Evolutionary conservation across 768 basidiomycete genomes (phyloP).

Genomic region (Jaapia argillacea): DNA sequence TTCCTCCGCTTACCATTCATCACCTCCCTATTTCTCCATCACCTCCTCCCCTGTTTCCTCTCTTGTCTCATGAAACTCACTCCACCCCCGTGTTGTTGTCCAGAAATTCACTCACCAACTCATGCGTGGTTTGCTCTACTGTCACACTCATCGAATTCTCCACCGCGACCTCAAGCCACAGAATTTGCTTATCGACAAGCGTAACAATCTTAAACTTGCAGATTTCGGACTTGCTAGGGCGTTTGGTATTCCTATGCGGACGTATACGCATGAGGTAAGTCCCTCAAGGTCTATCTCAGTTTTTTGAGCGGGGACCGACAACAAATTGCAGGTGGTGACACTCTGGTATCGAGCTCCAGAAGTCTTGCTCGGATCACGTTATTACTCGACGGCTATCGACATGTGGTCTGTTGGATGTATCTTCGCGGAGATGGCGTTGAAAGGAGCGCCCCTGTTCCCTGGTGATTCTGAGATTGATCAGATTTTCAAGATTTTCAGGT

Average conservation of each 20-base stretch:
- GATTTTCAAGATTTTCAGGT: constrained; percentile 99
- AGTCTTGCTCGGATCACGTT: constrained; percentile 88
- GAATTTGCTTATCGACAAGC: constrained; percentile 85
- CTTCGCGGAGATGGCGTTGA: constrained; percentile 97
- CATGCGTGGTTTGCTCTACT: constrained; percentile 83
- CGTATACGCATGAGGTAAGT: constrained; percentile 96
- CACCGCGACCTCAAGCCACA: constrained; percentile 96
- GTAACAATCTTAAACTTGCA: constrained; percentile 88
- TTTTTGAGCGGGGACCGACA: background rate
- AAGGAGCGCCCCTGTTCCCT: constrained; percentile 84
- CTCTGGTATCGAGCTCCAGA: constrained; percentile 99
- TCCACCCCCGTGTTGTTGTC: too few relatives aligned
- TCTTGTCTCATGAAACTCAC: too few relatives aligned
- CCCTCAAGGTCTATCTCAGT: background rate
- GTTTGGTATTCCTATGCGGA: constrained; percentile 96
- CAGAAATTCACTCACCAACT: constrained; percentile 98
- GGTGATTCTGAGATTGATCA: constrained; percentile 99
- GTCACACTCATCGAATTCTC: constrained; percentile 93
- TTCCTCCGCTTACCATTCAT: background rate
- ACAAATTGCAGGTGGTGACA: constrained; percentile 74
- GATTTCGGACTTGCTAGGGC: constrained; percentile 96
- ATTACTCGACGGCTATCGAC: constrained; percentile 96
- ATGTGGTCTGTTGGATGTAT: constrained; percentile 99
- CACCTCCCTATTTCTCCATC: too few relatives aligned
- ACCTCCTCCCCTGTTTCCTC: too few relatives aligned